These are phyloP conservation scores for Metrosideros polymorpha DNA, from an alignment of 441 rosid genomes.

Conservation along the genomic window DNA sequence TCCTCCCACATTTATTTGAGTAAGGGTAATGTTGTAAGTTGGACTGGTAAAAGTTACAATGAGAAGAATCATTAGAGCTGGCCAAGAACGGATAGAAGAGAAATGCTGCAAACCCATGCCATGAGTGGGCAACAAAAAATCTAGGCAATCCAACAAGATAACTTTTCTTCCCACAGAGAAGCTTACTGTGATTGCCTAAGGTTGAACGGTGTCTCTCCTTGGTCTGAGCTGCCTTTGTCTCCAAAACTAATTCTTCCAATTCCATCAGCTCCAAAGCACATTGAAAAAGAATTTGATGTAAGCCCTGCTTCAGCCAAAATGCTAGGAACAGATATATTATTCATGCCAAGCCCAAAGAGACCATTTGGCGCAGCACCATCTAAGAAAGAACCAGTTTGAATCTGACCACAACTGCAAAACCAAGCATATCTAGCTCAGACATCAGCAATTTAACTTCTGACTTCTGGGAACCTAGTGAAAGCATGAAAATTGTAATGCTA, in stretches of 20 bases:
- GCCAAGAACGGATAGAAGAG: neutral
- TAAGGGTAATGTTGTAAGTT: neutral
- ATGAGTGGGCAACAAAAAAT: neutral
- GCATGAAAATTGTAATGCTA: neutral
- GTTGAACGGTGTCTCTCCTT: slow-evolving; percentile 29
- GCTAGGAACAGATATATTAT: slow-evolving; percentile 5
- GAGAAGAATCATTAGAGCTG: neutral
- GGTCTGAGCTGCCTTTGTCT: slow-evolving; percentile 20
- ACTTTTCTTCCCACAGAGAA: neutral
- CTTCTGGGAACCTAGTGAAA: neutral
- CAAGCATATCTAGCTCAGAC: neutral
- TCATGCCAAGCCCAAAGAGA: slow-evolving; percentile 6
- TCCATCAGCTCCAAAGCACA: slow-evolving; percentile 27
- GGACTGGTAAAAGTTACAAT: neutral
- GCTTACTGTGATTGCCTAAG: slow-evolving; percentile 1
- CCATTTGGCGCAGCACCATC: slow-evolving; percentile 8
- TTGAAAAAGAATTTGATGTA: slow-evolving; percentile 23
- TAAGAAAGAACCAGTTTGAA: slow-evolving; percentile 6
- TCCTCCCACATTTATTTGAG: slow-evolving; percentile 21
- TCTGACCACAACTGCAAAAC: slow-evolving; percentile 1
- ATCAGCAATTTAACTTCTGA: neutral
- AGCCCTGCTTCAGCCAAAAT: slow-evolving; percentile 5
- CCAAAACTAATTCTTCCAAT: slow-evolving; percentile 31
- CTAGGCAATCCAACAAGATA: neutral
- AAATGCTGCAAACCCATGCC: neutral